These are phyloP conservation scores for Phellopilus nigrolimitatus DNA, from an alignment of 1,284 basidiomycete species.

Conservation along the genomic window DNA sequence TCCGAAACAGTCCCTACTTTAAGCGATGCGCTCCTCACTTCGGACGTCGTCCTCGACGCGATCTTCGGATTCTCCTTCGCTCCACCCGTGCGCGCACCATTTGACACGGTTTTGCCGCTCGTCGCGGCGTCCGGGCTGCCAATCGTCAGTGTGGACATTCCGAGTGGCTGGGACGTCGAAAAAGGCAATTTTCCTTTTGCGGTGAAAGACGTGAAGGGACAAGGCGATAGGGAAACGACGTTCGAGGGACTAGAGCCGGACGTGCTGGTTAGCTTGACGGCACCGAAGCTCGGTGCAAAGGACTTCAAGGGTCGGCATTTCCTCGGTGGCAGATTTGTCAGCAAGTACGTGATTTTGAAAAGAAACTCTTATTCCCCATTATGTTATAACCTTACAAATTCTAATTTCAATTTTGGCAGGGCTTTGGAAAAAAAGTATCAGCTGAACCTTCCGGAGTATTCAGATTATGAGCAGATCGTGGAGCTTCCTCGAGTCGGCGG, in stretches of 20 bases:
- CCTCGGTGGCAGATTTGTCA: constrained; percentile 88
- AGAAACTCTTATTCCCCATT: too few species aligned
- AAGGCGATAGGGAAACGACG: constrained; percentile 22
- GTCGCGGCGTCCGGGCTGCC: constrained; percentile 65
- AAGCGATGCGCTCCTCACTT: constrained; percentile 47
- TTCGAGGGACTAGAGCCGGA: constrained; percentile 60
- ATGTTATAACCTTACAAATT: too few species aligned
- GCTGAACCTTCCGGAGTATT: constrained; percentile 76
- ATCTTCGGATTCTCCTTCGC: constrained; percentile 98
- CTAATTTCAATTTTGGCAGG: constrained; percentile 29
- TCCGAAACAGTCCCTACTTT: constrained; percentile 39
- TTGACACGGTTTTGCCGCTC: constrained; percentile 69
- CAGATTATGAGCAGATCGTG: constrained; percentile 76
- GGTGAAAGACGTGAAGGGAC: constrained; percentile 19
- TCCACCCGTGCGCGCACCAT: constrained; percentile 83
- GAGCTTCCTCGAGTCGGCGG: constrained; percentile 41
- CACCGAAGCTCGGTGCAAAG: constrained; percentile 85
- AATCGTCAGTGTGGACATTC: constrained; percentile 92
- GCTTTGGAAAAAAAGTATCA: constrained; percentile 65
- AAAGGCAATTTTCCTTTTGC: constrained; percentile 42
- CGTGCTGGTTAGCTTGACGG: constrained; percentile 87
- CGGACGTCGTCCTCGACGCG: constrained; percentile 89
- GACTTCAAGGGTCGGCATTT: constrained; percentile 82
- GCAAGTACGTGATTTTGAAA: constrained; percentile 77
- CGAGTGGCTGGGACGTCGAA: constrained; percentile 94